Percentiles rank a stretch among this genome's conserved stretches.
Conservation (phyloP, 2,329 filamentous ascomycete species). For the Monosporascus sp. region DNA sequence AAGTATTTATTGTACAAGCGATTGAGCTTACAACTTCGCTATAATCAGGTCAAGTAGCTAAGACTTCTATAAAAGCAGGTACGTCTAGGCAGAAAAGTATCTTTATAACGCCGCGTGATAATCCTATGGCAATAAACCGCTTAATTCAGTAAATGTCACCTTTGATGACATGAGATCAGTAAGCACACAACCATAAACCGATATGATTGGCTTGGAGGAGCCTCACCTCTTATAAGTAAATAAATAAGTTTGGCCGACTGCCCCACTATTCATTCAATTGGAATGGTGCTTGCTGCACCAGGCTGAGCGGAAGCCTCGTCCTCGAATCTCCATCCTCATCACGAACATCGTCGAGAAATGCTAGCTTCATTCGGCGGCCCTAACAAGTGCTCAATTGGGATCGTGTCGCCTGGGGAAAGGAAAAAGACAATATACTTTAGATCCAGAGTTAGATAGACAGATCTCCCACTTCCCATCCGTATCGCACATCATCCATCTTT, state of each 20-base stretch:
- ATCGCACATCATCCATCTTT: neutral
- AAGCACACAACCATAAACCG: no score
- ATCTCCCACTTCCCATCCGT: neutral
- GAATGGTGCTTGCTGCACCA: neutral
- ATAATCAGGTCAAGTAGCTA: no score
- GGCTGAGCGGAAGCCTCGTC: neutral
- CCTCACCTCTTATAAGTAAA: no score
- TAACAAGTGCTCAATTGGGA: neutral
- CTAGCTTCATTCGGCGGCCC: neutral
- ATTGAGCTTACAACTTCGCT: no score
- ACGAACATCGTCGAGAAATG: neutral
- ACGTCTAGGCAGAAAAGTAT: no score
- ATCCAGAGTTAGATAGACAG: neutral
- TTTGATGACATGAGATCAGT: no score
- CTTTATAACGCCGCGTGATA: no score
- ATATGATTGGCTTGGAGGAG: no score
- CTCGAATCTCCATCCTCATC: neutral
- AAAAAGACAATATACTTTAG: neutral
- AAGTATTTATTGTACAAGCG: no score
- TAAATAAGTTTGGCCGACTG: no score
- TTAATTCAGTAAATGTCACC: no score
- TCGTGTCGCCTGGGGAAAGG: neutral
- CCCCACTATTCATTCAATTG: neutral
- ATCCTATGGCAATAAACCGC: no score
- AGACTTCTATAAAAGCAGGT: rapidly evolving